Conservation (phyloP, 1,284 basidiomycete species). For the Leccinum griseonigrum region DNA sequence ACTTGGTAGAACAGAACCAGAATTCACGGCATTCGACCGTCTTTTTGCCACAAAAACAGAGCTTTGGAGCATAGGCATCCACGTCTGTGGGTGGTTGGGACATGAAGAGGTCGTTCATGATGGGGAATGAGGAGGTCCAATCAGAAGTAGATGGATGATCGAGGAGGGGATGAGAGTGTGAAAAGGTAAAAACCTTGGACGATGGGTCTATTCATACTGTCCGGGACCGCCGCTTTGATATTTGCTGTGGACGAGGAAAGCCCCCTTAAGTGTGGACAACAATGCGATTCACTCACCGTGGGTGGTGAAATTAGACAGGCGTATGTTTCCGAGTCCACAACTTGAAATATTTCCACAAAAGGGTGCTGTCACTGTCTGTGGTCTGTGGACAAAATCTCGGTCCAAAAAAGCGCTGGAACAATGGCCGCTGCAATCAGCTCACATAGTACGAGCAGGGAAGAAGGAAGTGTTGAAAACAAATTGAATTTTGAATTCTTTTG, state of each 20-base stretch:
- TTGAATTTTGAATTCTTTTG: no score
- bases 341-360: neutral
- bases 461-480: no score
- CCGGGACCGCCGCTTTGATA: conserved; percentile 6
- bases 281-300: conserved; percentile 8
- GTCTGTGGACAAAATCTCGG: conserved; percentile 3
- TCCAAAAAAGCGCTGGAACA: neutral
- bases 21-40: conserved; percentile 21
- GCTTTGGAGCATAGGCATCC: conserved; percentile 13
- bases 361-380: neutral
- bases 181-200: neutral
- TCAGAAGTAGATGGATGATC: neutral
- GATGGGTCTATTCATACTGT: conserved; percentile 12
- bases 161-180: neutral
- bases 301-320: neutral
- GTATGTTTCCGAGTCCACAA: conserved; percentile 3
- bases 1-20: conserved; percentile 1
- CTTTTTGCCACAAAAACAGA: conserved; percentile 26
- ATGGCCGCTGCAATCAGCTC: no score
- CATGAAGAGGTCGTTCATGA: conserved; percentile 1
- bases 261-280: neutral
- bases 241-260: conserved; percentile 3
- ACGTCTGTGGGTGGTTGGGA: conserved; percentile 5
- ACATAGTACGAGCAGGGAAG: no score
- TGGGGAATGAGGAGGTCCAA: no score